Base-by-base conservation (phyloP, 1,139 yeast species). In the Arxiozyma bovina region DNA sequence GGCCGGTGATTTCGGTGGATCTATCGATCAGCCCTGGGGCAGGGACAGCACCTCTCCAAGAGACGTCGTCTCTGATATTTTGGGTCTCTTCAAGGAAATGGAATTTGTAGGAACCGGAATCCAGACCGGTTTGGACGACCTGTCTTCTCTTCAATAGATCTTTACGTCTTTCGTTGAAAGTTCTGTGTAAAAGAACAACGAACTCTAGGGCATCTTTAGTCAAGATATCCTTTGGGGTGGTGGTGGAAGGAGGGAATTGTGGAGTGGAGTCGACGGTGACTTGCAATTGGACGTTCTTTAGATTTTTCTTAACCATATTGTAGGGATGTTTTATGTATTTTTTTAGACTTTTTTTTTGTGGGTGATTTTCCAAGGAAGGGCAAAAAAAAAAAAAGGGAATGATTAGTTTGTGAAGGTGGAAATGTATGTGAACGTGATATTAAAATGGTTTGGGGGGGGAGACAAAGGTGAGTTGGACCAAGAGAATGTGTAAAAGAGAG, bases 1-100 rank as follows among this genome's bases (percentile, higher is more conserved):
- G 96, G 49, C 96, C 96, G 40, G 96, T 89, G 70, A 89, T 87
- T 73, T 89, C 96, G 40, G 84, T 85, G 66, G 90, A 77, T 73
- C 89, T 78, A 70, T 82, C 84, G 58, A 78, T 76, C 59, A 83
- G 73, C 25, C 89, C 88, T 42, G 82, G 83, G 47, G 87, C 90
- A 57, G 83, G 77, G 21, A 58, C 55, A 40, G 86, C 83, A 59
- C 93, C 91, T 59, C 78, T 80, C 94, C 94, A 86, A 44, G 81
- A 77, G 48, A 86, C 80, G 65, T 85, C 87, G 47, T 82, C 76
- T 74, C 93, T 80, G 64, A 86, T 83, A 63, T 73, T 66, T 59
- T 73, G 76, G 45, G 91, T 85, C 69, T 84, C 91, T 45, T 81
- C 79, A 57, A 84, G 74, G 70, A 83, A 86, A 60, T 79, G 82